Conservation (phyloP, 768 basidiomycete species). For the Boletus subcaerulescens region DNA sequence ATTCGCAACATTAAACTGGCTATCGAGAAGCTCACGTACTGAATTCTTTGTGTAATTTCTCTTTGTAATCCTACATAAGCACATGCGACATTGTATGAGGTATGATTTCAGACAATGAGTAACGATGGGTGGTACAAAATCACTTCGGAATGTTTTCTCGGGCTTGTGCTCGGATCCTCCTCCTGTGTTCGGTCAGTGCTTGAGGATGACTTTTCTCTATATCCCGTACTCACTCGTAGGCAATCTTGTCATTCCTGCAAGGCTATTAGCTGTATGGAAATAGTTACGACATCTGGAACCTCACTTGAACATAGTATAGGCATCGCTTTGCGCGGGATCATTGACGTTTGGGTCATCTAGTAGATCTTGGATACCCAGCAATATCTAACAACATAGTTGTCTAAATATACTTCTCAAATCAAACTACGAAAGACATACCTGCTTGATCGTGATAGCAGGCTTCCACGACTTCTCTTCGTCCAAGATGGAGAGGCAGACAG, state of each 20-base stretch:
- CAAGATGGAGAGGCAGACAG: conserved; percentile 94
- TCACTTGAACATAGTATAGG: conserved; percentile 98
- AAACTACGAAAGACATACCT: conserved; percentile 48
- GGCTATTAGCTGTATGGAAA: conserved; percentile 7
- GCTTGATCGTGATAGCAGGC: conserved; percentile 98
- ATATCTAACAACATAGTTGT: conserved; percentile 54
- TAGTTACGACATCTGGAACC: conserved; percentile 28
- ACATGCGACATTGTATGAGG: conserved; percentile 7
- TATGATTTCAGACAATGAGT: not conserved
- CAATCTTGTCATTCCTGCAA: conserved; percentile 83
- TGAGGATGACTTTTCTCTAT: not conserved
- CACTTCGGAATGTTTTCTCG: conserved; percentile 87
- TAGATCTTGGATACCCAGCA: conserved; percentile 94
- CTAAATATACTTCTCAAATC: not conserved
- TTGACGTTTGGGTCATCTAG: conserved; percentile 94
- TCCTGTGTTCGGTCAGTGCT: conserved; percentile 41
- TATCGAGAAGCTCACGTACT: conserved; percentile 68
- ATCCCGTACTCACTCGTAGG: conserved; percentile 73
- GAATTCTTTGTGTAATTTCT: conserved; percentile 5
- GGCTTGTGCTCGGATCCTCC: conserved; percentile 80
- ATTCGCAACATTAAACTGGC: conserved; percentile 82
- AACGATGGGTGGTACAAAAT: conserved; percentile 3
- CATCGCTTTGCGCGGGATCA: conserved; percentile 97
- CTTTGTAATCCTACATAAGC: conserved; percentile 9
- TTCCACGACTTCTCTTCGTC: conserved; percentile 99